Conservation (phyloP, 768 basidiomycete genomes). For the Calocera cornea region DNA sequence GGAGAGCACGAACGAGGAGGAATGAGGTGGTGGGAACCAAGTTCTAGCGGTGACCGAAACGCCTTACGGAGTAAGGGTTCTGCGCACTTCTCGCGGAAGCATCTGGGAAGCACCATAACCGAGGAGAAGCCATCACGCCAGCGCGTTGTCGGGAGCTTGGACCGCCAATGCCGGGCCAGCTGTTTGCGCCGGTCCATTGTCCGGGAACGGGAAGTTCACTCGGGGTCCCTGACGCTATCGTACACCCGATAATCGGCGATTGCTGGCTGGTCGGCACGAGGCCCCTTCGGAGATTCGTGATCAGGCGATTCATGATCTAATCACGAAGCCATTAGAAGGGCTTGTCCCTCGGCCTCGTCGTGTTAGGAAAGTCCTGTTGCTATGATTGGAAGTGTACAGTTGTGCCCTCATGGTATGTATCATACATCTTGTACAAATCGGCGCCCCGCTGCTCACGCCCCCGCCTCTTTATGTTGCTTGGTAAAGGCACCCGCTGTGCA, state of each 20-base stretch:
- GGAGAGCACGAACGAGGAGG: not conserved
- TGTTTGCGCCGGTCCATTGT: not conserved
- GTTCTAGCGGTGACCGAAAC: not conserved
- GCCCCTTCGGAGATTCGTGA: not conserved
- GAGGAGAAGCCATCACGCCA: not conserved
- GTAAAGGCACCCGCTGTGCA: not conserved
- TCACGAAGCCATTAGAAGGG: not conserved
- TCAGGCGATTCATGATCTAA: not conserved
- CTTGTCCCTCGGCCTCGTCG: not conserved
- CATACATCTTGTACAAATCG: not conserved
- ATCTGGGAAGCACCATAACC: not conserved
- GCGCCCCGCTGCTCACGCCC: not conserved
- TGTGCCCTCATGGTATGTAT: not conserved
- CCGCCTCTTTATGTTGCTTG: not conserved
- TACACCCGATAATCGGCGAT: not conserved
- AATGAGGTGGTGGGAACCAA: not conserved
- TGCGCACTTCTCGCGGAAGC: not conserved
- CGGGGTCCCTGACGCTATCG: not conserved
- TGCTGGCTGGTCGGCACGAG: not conserved
- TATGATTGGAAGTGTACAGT: conserved; percentile 1
- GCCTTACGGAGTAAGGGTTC: not conserved
- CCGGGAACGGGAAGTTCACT: not conserved
- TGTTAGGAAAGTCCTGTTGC: conserved; percentile 3
- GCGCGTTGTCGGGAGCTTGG: not conserved
- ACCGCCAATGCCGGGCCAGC: not conserved